Base-by-base conservation (phyloP, 768 basidiomycete species). In the Crepidotus variabilis region DNA sequence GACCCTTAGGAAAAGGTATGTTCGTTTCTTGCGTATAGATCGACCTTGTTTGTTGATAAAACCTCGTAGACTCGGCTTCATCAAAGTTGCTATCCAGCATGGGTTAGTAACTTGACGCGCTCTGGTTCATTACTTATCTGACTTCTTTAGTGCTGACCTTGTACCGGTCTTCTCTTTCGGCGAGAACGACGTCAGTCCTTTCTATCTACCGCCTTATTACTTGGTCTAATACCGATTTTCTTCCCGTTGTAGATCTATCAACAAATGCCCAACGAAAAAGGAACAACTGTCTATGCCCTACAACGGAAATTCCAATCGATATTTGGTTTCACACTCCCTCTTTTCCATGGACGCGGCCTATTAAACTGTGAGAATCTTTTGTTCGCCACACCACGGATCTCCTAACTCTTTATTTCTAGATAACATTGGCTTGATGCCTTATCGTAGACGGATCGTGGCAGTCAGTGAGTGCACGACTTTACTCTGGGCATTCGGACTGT, bases 121-220 rank as follows among this genome's bases (percentile, higher is more conserved):
- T 13, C 20, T 20, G n/a, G 47, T 49, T n/a, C n/a, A 52, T 21
- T 49, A 13, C 61, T 28, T 3, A 28, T 8, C 28, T 28, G 28
- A 8, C 8, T 28, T 28, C 28, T 28, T 8, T 28, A 94, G 94
- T 53, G 97, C 97, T 36, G 93, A 95, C 65, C 78, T 99, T 10
- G 97, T 99, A 0, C 97, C 97, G 0, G 95, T 98, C 2, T 98
- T 99, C 67, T 95, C 93, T 5, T 99, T 99, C 63, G 97, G 97
- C 11, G 97, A 99, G 76, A 98, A 98, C 68, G 97, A 98, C 70
- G 95, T 95, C 59, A 66, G 84, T 78, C 8, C 13, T 48, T 11
- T 7, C 34, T 39, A 28, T 6, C 14, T 18, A 50, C 5, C 35
- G 45, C n/a, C 22, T 39, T 33, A 21, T 62, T 54, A 60, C 3